Percentiles rank a stretch among this genome's conserved stretches.
These are phyloP conservation scores for Penicillium frequentans DNA, from an alignment of 2,329 filamentous ascomycete species.

Conservation along the genomic window DNA sequence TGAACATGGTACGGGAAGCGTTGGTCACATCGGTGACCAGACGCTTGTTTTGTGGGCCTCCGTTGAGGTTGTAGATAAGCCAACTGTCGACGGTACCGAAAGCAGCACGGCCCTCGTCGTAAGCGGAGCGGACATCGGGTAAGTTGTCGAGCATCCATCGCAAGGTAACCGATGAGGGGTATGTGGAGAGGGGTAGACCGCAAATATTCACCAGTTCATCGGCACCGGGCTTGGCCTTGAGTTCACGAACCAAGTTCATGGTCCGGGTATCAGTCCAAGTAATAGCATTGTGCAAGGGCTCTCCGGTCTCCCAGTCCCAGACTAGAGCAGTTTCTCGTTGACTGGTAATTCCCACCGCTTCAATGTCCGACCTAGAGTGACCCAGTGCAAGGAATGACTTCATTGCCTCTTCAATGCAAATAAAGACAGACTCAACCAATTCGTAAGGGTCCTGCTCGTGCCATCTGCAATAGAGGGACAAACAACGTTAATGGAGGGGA, in stretches of 20 bases:
- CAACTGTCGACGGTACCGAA: conserved; percentile 90
- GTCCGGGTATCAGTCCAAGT: conserved; percentile 90
- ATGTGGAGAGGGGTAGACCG: conserved; percentile 82
- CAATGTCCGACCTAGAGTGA: conserved; percentile 67
- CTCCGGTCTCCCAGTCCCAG: conserved; percentile 78
- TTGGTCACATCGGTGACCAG: conserved; percentile 87
- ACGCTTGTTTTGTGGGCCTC: conserved; percentile 64
- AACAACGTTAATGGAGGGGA: conserved; percentile 1
- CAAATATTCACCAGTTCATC: conserved; percentile 70
- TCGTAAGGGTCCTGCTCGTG: conserved; percentile 84
- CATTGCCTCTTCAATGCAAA: conserved; percentile 75
- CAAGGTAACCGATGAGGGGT: conserved; percentile 82
- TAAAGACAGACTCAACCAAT: conserved; percentile 71
- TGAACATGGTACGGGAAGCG: conserved; percentile 90
- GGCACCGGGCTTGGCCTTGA: conserved; percentile 67
- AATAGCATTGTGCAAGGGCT: conserved; percentile 80
- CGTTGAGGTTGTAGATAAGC: conserved; percentile 80
- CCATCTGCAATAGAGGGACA: conserved; percentile 59
- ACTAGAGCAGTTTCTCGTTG: conserved; percentile 86
- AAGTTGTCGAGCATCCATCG: conserved; percentile 77
- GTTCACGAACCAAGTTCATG: conserved; percentile 70
- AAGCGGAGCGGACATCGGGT: conserved; percentile 68
- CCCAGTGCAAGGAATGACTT: conserved; percentile 70
- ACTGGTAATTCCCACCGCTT: conserved; percentile 80
- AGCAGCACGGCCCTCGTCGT: conserved; percentile 71